Conservation (phyloP, 2,329 filamentous ascomycete species). For the Tolypocladium nubicola region DNA sequence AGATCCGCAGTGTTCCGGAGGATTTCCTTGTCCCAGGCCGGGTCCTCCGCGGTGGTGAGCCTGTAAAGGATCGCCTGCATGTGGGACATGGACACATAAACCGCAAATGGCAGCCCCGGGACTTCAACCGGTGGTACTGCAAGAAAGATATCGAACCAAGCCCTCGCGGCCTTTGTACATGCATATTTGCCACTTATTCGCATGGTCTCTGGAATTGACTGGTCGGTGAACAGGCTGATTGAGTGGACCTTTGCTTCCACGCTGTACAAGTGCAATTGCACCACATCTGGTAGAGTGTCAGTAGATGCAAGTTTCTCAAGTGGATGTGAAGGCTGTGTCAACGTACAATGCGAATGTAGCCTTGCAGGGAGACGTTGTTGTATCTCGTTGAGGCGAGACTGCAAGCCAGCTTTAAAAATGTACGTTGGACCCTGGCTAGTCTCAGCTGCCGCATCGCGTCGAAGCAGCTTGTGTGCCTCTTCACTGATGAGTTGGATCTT, state of each 20-base stretch:
- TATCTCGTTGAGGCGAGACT: constrained; percentile 16
- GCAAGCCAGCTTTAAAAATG: constrained; percentile 20
- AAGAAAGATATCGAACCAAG: constrained; percentile 26
- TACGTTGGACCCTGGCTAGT: constrained; percentile 17
- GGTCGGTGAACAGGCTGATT: constrained; percentile 19
- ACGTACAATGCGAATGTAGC: constrained; percentile 18
- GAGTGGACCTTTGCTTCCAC: constrained; percentile 21
- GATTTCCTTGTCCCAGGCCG: constrained; percentile 28
- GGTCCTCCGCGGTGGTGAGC: constrained; percentile 26
- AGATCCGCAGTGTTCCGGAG: constrained; percentile 25
- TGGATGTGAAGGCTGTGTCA: no score
- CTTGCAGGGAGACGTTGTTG: constrained; percentile 11
- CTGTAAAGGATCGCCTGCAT: constrained; percentile 26
- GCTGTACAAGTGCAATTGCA: constrained; percentile 17
- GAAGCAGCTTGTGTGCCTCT: constrained; percentile 21
- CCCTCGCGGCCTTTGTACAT: constrained; percentile 21
- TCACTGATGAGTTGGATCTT: constrained; percentile 29
- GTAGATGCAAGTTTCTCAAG: neutral
- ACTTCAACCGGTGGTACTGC: constrained; percentile 16
- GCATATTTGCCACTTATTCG: constrained; percentile 25
- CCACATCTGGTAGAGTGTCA: constrained; percentile 11
- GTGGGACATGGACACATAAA: constrained; percentile 24
- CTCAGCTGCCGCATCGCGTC: constrained; percentile 18
- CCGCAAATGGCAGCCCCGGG: constrained; percentile 20
- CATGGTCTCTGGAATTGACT: constrained; percentile 17